Percentiles rank a stretch among this genome's conserved stretches.
phyloP scores from a whole-genome alignment of 2,329 filamentous ascomycete species.

The Pseudofabraea citricarpa region DNA sequence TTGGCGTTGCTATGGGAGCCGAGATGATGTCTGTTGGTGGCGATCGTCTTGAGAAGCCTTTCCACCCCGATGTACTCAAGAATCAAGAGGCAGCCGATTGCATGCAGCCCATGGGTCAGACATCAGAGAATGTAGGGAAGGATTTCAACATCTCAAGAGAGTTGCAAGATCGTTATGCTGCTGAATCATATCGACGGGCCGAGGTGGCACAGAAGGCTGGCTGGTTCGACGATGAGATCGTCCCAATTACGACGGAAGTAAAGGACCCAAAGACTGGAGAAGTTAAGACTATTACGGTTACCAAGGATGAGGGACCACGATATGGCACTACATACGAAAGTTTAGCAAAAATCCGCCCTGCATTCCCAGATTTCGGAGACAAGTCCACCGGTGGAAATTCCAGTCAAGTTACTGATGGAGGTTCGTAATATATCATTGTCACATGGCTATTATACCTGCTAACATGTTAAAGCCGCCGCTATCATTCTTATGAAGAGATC shows the following conservation, averaged over 20 bases:
- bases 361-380: slow-evolving; percentile 86
- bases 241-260: slow-evolving; percentile 75
- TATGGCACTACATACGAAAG: slow-evolving; percentile 82
- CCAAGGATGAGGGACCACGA: slow-evolving; percentile 84
- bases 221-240: slow-evolving; percentile 91
- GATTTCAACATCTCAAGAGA: slow-evolving; percentile 84
- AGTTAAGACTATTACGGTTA: slow-evolving; percentile 71
- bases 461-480: slow-evolving; percentile 60
- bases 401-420: slow-evolving; percentile 90
- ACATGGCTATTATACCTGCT: too few species aligned
- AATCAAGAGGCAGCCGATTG: slow-evolving; percentile 78
- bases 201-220: slow-evolving; percentile 88
- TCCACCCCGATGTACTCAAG: slow-evolving; percentile 71
- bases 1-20: slow-evolving; percentile 83
- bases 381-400: slow-evolving; percentile 89
- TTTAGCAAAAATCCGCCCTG: slow-evolving; percentile 78
- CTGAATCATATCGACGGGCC: slow-evolving; percentile 81
- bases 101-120: slow-evolving; percentile 97
- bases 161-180: slow-evolving; percentile 78
- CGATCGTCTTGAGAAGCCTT: slow-evolving; percentile 65
- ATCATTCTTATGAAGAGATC: slow-evolving; percentile 92
- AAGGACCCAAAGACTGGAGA: slow-evolving; percentile 81
- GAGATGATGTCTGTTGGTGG: slow-evolving; percentile 80
- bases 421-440: too few species aligned
- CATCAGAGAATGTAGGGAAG: slow-evolving; percentile 87